These are phyloP conservation scores for Prunella vulgaris DNA, from an alignment of 257 asterid genomes.

Conservation along the genomic window DNA sequence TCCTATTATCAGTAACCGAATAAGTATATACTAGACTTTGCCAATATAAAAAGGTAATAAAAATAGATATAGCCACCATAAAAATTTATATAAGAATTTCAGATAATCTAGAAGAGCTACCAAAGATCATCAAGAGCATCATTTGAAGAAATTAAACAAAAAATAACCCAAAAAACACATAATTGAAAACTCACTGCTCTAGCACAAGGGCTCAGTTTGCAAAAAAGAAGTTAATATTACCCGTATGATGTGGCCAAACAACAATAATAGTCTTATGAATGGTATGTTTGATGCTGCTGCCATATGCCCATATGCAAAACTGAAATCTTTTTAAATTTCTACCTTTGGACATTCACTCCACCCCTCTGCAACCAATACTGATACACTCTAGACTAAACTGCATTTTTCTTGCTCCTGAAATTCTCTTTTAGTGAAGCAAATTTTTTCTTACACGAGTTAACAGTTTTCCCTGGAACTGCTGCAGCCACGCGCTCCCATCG, in stretches of 20 bases:
- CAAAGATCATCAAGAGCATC: background rate
- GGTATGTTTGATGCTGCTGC: slow-evolving; percentile 7
- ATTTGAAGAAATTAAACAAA: background rate
- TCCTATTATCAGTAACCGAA: background rate
- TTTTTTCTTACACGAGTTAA: slow-evolving; percentile 71
- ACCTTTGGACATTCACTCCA: slow-evolving; percentile 4
- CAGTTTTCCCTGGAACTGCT: slow-evolving; percentile 77
- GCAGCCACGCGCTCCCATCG: slow-evolving; percentile 88
- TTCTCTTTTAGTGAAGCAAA: slow-evolving; percentile 65
- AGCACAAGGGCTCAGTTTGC: slow-evolving; percentile 17
- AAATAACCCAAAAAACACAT: background rate
- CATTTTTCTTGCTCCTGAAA: slow-evolving; percentile 78
- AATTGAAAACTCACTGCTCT: slow-evolving; percentile 19
- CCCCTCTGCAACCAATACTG: slow-evolving; percentile 6
- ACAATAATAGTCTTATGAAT: slow-evolving; percentile 21
- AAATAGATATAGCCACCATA: background rate
- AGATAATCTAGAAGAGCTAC: background rate
- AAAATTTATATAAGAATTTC: background rate
- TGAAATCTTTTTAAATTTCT: slow-evolving; percentile 5
- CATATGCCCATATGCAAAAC: slow-evolving; percentile 16
- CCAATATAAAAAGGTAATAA: background rate
- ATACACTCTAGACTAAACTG: slow-evolving; percentile 26
- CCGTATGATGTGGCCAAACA: slow-evolving; percentile 4
- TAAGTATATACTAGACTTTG: background rate
- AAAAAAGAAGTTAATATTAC: slow-evolving; percentile 15